These are phyloP conservation scores for Rasamsonia emersonii DNA, from an alignment of 2,329 filamentous ascomycete species.

Conservation along the genomic window DNA sequence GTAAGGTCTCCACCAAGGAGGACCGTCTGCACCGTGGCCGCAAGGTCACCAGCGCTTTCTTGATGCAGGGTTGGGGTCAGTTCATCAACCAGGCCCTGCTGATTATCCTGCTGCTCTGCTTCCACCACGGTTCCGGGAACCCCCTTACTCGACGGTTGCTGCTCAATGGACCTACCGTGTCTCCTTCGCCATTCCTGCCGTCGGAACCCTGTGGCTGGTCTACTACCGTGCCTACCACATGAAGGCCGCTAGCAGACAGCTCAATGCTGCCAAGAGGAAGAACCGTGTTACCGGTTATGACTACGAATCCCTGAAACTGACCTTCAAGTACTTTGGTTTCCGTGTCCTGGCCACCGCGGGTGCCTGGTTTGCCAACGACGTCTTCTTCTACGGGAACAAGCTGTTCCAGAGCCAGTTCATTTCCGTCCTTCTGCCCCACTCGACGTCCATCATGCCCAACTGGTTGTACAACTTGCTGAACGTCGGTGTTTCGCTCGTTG, in stretches of 20 bases:
- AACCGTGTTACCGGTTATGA: constrained; percentile 86
- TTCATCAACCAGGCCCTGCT: constrained; percentile 87
- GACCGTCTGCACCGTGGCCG: constrained; percentile 92
- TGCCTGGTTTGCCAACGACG: constrained; percentile 91
- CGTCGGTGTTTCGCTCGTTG: constrained; percentile 71
- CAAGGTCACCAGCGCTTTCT: constrained; percentile 88
- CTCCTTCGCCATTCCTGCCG: constrained; percentile 82
- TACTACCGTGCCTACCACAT: constrained; percentile 97
- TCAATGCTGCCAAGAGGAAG: constrained; percentile 76
- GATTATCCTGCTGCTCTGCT: constrained; percentile 77
- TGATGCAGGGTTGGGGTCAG: constrained; percentile 99
- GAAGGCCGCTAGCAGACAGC: constrained; percentile 75
- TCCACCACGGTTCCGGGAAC: constrained; percentile 69
- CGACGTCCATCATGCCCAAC: constrained; percentile 66
- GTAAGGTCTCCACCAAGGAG: constrained; percentile 79
- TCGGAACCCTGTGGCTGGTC: constrained; percentile 86
- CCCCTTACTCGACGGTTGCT: constrained; percentile 70
- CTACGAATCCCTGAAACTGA: constrained; percentile 67
- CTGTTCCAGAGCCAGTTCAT: constrained; percentile 93
- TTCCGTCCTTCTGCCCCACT: constrained; percentile 61
- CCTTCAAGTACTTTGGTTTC: constrained; percentile 74
- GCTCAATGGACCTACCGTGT: constrained; percentile 88
- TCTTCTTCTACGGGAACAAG: constrained; percentile 99
- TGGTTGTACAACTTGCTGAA: constrained; percentile 95
- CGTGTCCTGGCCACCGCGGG: constrained; percentile 80